Conservation (phyloP, 305 asterid species). For the Stenogyne calaminthoides region DNA sequence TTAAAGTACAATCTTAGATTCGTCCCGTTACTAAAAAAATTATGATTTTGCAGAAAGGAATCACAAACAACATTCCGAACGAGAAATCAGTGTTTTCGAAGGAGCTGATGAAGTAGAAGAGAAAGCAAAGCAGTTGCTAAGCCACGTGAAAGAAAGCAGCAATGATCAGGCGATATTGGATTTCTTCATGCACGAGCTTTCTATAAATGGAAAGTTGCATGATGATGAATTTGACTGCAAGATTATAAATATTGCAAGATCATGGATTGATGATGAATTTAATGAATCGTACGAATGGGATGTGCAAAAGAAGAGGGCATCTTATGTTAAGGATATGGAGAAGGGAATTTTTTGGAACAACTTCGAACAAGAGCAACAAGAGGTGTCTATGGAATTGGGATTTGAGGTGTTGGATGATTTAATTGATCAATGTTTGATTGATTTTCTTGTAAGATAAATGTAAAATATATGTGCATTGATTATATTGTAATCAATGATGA, state of each 20-base stretch:
- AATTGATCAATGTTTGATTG: slow-evolving; percentile 45
- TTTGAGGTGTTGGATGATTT: slow-evolving; percentile 41
- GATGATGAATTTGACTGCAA: slow-evolving; percentile 32
- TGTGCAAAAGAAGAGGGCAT: slow-evolving; percentile 41
- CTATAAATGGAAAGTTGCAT: slow-evolving; percentile 19
- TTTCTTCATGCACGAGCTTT: slow-evolving; percentile 51
- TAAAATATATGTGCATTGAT: neutral
- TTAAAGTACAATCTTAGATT: neutral
- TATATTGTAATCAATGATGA: neutral
- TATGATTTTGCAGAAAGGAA: slow-evolving; percentile 41
- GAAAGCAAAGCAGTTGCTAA: slow-evolving; percentile 44
- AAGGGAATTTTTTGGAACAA: slow-evolving; percentile 52
- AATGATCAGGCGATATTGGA: slow-evolving; percentile 45
- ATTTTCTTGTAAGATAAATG: slow-evolving; percentile 27
- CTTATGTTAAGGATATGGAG: slow-evolving; percentile 63
- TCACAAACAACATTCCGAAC: slow-evolving; percentile 21
- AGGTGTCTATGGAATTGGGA: slow-evolving; percentile 48
- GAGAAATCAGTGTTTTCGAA: neutral
- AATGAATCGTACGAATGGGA: slow-evolving; percentile 59
- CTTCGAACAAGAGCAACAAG: slow-evolving; percentile 52
- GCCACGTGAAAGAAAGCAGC: slow-evolving; percentile 11
- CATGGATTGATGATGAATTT: slow-evolving; percentile 51
- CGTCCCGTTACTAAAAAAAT: neutral
- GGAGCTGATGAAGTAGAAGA: slow-evolving; percentile 30
- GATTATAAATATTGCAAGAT: slow-evolving; percentile 39